Evolutionary conservation across 495 filamentous ascomycete species (phyloP).

Genomic region (Talaromyces trachyspermus): DNA sequence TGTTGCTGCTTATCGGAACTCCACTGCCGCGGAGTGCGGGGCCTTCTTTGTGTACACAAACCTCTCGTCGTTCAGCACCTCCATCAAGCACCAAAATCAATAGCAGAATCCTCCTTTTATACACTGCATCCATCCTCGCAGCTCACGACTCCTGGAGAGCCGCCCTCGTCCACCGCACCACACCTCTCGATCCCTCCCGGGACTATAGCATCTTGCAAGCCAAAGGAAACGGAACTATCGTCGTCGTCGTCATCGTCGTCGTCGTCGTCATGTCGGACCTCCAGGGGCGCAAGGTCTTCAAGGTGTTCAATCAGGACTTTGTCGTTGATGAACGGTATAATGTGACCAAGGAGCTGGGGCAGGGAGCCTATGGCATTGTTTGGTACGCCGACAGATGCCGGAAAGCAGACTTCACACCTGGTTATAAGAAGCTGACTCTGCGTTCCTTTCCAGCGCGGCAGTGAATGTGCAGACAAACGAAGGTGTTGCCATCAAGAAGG

Average conservation of each 20-base stretch:
- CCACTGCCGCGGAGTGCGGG: too few species aligned
- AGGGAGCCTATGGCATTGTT: conserved; percentile 97
- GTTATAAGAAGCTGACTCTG: too few species aligned
- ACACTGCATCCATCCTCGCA: too few species aligned
- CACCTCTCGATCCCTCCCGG: not conserved
- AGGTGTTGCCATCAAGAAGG: conserved; percentile 98
- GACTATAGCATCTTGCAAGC: not conserved
- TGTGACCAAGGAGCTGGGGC: conserved; percentile 96
- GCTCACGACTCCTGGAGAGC: too few species aligned
- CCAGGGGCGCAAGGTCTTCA: conserved; percentile 89
- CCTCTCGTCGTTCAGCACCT: too few species aligned
- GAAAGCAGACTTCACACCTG: too few species aligned
- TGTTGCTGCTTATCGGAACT: too few species aligned
- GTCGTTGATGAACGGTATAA: conserved; percentile 97
- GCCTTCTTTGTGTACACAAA: too few species aligned
- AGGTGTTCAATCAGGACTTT: conserved; percentile 99
- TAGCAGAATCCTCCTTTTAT: too few species aligned
- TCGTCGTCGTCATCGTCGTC: not conserved
- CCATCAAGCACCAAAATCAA: too few species aligned
- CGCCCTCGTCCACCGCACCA: not conserved
- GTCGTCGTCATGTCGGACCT: conserved; percentile 59
- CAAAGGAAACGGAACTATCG: too few species aligned
- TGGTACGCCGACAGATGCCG: too few species aligned
- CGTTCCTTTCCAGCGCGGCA: conserved; percentile 74
- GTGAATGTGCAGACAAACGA: conserved; percentile 86